phyloP scores from a whole-genome alignment of 805 yeast species.

The Pichia heedii region DNA sequence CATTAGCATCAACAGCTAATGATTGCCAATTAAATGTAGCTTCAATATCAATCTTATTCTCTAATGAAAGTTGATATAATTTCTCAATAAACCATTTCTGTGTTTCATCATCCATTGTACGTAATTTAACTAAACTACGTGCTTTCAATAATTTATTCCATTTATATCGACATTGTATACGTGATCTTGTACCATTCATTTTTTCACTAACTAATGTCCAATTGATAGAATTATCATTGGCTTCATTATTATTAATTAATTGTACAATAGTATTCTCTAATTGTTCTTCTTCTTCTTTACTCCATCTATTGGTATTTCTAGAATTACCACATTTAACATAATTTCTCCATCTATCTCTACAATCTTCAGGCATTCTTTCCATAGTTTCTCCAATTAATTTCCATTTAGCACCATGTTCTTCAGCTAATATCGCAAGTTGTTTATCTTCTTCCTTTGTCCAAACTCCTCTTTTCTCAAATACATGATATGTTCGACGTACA shows the following conservation, averaged over 20 bases:
- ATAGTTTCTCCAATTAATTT: constrained; percentile 67
- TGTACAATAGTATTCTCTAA: constrained; percentile 47
- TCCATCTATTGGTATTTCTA: constrained; percentile 76
- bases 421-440: constrained; percentile 51
- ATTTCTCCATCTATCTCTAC: constrained; percentile 94
- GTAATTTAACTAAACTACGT: constrained; percentile 39
- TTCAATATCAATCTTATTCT: constrained; percentile 17
- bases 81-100: constrained; percentile 41
- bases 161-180: constrained; percentile 93
- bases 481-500: constrained; percentile 81
- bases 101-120: constrained; percentile 37
- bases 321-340: constrained; percentile 84
- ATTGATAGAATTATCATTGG: constrained; percentile 44
- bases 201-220: constrained; percentile 89
- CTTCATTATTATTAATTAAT: constrained; percentile 33
- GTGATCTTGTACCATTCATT: constrained; percentile 81
- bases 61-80: constrained; percentile 33
- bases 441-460: constrained; percentile 84
- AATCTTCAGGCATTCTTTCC: constrained; percentile 96
- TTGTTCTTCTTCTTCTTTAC: constrained; percentile 64
- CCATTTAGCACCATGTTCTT: constrained; percentile 78
- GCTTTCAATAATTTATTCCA: constrained; percentile 77
- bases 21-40: constrained; percentile 45
- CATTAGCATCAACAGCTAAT: constrained; percentile 30
- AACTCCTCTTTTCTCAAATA: constrained; percentile 78